Evolutionary conservation across 208 protist species (phyloP), one percentile per base, ranked within the genome.

Genomic region (Phytomonas francai): DNA sequence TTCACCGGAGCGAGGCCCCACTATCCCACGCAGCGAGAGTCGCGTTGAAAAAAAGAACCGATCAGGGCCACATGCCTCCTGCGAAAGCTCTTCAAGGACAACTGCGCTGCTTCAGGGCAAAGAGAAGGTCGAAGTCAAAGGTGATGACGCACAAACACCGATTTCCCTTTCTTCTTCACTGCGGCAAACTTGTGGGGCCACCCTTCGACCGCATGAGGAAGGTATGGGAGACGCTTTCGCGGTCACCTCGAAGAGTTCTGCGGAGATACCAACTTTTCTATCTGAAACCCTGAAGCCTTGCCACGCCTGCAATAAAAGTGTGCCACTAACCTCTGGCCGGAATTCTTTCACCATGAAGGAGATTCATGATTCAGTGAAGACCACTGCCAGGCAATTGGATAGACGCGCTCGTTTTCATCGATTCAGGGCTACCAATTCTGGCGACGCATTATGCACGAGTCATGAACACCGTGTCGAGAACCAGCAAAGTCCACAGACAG

Each of bases 341-440:
- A 34, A 66, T 30, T 45, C 62, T 28, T 45, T 65, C 16, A 54
- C 62, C 32, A 65, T 65, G 62, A 28, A 33, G 62, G 62, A 65
- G 3, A 65, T 65, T 45, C 28, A 69, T 28, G 27, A 6, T 2
- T 25, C 60, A 1, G 60, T 51, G 57, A 31, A 51, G 28, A 30
- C 57, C 22, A 73, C 61, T 30, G 34, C 62, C n/a, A 29, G 33
- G 32, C 31, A 45, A 49, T 29, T 65, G 62, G 33, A 65, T 19
- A 33, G 33, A 16, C 62, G 62, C 27, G 62, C 62, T 28, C 16
- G 51, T 65, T 45, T 49, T 65, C 33, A 7, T 29, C 62, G 45
- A 54, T 19, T 54, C 25, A 54, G 45, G 45, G 8, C 45, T 25
- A 5, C 45, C 22, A 54, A 54, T 22, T 54, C 45, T 16, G 25